Base-by-base conservation (phyloP, 2,329 filamentous ascomycete genomes). In the Sporothrix variecibatus region DNA sequence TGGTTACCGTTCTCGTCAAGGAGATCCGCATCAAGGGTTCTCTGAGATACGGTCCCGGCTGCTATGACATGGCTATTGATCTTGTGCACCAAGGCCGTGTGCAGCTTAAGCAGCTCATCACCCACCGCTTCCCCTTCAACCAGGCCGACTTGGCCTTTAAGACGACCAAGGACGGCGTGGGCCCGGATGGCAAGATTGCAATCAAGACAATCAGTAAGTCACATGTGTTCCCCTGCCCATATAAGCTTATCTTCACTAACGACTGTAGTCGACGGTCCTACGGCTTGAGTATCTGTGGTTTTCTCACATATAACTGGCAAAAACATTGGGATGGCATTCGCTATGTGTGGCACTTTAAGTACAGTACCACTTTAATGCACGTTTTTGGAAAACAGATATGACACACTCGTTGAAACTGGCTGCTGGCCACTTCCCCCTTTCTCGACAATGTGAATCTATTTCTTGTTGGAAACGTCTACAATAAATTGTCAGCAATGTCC, bases 391-490 rank as follows among this genome's bases (percentile, higher is more conserved):
- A 51, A 51, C 23, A 51, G 49, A 51, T 51, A 51, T 51, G 49
- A 23, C 49, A 51, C 49, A 51, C 49, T 23, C 46, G 20, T 51
- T 23, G 49, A 53, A 26, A 53, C 51, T 23, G 5, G 51, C 9
- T 53, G 51, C 51, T 53, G 51, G 23, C 9, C 6, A 53, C 17
- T 9, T n/a, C 51, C 51, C 51, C 51, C 49, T 51, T 53, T 53
- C n/a, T n/a, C 51, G 51, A 53, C 23, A 20, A n/a, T 53, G 51
- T 53, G 8, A 53, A 31, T 71, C 68, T 75, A 75, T 58, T 75
- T 75, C 62, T 75, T 75, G 51, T 69, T 73, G 53, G 72, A 43
- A 46, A 75, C 74, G 40, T 75, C 74, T 75, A 34, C 28, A 34
- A 20, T 53, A 15, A 12, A 43, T 65, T 56, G 28, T 60, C 73